These are phyloP conservation scores for Trypanosoma melophagium DNA, from an alignment of 208 protist genomes.

Conservation along the genomic window DNA sequence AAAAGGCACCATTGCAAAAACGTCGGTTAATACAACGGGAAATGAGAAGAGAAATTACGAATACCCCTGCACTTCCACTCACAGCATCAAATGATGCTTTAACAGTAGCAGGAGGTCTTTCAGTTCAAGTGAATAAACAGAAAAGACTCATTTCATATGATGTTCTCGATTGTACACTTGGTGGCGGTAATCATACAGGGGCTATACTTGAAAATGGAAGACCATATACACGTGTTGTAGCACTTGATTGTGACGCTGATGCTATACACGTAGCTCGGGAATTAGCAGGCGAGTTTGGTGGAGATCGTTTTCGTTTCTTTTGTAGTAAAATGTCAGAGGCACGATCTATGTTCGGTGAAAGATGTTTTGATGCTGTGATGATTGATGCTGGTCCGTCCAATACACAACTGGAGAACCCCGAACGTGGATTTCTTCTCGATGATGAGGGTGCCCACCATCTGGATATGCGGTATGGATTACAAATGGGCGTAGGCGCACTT, in stretches of 20 bases:
- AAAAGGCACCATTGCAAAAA: conserved; percentile 18
- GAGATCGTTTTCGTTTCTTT: conserved; percentile 75
- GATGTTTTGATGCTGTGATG: conserved; percentile 83
- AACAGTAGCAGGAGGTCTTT: conserved; percentile 29
- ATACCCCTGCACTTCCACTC: conserved; percentile 4
- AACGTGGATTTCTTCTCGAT: conserved; percentile 71
- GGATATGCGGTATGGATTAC: conserved; percentile 82
- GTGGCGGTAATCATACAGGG: conserved; percentile 77
- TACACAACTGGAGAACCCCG: conserved; percentile 76
- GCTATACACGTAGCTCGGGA: conserved; percentile 36
- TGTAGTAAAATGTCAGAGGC: conserved; percentile 74
- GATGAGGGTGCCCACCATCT: conserved; percentile 66
- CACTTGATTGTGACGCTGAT: conserved; percentile 79
- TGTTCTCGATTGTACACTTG: conserved; percentile 88
- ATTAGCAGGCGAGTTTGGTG: conserved; percentile 66
- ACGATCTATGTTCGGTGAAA: conserved; percentile 80
- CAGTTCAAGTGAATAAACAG: conserved; percentile 25
- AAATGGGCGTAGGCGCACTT: conserved; percentile 48
- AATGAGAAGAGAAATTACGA: background rate
- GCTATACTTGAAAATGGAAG: conserved; percentile 77
- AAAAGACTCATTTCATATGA: conserved; percentile 76
- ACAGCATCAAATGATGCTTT: conserved; percentile 20
- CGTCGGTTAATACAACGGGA: conserved; percentile 15
- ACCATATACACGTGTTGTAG: conserved; percentile 86
- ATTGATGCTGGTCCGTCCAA: conserved; percentile 82